phyloP scores from a whole-genome alignment of 2,329 filamentous ascomycete species.

The Grosmannia clavigera region DNA sequence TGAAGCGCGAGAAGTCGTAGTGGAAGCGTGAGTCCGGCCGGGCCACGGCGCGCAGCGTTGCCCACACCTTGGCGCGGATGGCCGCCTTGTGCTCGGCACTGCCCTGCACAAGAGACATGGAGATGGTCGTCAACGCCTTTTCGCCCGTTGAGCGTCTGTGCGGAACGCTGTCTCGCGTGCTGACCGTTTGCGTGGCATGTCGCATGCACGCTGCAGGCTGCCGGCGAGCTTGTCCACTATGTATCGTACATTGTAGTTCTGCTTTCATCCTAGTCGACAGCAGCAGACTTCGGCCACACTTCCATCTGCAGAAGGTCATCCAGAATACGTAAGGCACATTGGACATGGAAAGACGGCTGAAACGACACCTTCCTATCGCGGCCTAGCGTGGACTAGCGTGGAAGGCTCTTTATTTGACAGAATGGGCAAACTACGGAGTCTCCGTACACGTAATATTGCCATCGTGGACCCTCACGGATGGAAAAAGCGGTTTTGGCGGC shows the following conservation, averaged over 20 bases:
- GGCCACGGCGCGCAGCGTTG: conserved; percentile 1
- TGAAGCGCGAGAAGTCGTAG: conserved; percentile 4
- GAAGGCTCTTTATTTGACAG: not conserved
- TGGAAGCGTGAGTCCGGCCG: conserved; percentile 4
- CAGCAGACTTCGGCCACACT: too few relatives aligned
- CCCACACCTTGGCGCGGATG: not conserved
- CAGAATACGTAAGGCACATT: not conserved
- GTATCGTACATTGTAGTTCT: too few relatives aligned
- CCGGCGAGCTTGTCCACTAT: too few relatives aligned
- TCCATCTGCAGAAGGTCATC: not conserved
- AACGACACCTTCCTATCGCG: not conserved
- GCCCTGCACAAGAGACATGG: not conserved
- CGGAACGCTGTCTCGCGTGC: too few relatives aligned
- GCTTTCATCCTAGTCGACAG: too few relatives aligned
- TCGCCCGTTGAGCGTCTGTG: too few relatives aligned
- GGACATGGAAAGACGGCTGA: not conserved
- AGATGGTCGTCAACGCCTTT: too few relatives aligned
- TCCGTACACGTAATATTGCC: not conserved
- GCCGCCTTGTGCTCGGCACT: not conserved
- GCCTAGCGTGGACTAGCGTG: not conserved
- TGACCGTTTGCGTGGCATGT: too few relatives aligned
- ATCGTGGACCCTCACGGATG: not conserved
- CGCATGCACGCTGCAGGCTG: not conserved
- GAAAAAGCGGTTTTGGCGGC: not conserved
- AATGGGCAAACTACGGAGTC: not conserved